Base-by-base conservation (phyloP, 192 early-diverging fungal species). In the Gaertneriomyces sp. region DNA sequence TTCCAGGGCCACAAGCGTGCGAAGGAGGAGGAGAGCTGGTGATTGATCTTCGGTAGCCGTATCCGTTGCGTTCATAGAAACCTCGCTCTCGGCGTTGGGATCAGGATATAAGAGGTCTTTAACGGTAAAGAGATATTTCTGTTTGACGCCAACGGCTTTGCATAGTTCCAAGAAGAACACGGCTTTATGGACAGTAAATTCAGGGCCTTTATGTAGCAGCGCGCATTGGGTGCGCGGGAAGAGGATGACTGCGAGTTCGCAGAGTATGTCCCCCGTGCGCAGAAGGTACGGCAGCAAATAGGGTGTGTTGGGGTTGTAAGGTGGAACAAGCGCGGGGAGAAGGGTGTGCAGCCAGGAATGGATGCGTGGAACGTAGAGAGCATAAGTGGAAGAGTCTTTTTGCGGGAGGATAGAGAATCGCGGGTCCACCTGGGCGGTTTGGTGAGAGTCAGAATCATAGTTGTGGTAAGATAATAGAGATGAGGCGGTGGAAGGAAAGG, bases 91-190 rank as follows among this genome's bases (percentile, higher is more conserved):
- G 42, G 78, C 79, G 0, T 58, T 59, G 14, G 57, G 66, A 38
- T 61, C 71, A 49, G 64, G 69, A 49, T 65, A 41, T 12, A 81
- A 61, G 42, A 81, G 58, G 53, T 81, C 79, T 33, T 50, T 61
- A 7, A 81, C 72, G 52, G 59, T 59, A 51, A 81, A 84, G 20
- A 81, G 66, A 50, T 77, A 45, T 17, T 71, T 54, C 12, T 58
- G 60, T 61, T 81, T 79, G 44, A 81, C 64, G 19, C 76, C 76
- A 0, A 81, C 69, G 1, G 79, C 73, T 58, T 81, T 81, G 58
- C 76, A 78, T 49, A 83, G 53, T 66, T 83, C 81, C 38, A 83
- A 63, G 53, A 83, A 83, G 58, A 83, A 83, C 19, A 83, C 72
- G 51, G 78, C 64, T 68, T 83, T 83, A 65, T 83, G 81, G 39